These are phyloP conservation scores for Neoboletus brunneissimus DNA, from an alignment of 768 basidiomycete genomes.

Conservation along the genomic window DNA sequence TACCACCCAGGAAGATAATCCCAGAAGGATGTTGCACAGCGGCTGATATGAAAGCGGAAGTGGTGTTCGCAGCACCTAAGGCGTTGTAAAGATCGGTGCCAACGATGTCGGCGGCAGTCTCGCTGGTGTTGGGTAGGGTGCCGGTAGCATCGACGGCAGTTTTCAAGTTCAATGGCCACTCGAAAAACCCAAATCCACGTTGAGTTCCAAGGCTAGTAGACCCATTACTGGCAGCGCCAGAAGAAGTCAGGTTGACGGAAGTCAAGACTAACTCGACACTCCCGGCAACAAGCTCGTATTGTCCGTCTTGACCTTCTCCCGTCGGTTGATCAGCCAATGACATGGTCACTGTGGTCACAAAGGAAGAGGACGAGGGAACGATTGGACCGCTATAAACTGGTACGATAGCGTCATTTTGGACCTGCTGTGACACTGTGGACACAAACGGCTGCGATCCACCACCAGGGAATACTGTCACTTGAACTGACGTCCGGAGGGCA, in stretches of 20 bases:
- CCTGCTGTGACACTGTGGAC: constrained; percentile 72
- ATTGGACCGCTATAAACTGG: constrained; percentile 82
- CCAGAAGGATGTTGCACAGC: constrained; percentile 67
- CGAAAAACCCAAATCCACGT: constrained; percentile 80
- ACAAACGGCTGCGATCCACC: constrained; percentile 61
- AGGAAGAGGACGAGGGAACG: constrained; percentile 66
- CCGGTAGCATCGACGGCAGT: constrained; percentile 55
- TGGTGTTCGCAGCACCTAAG: constrained; percentile 46
- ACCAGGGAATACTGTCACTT: constrained; percentile 80
- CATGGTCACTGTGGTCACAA: constrained; percentile 74
- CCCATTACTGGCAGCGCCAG: constrained; percentile 27
- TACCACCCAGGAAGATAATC: constrained; percentile 70
- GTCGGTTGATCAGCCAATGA: constrained; percentile 61
- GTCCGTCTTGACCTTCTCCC: constrained; percentile 61
- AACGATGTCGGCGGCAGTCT: constrained; percentile 64
- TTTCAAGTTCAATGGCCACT: constrained; percentile 66
- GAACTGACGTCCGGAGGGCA: constrained; percentile 71
- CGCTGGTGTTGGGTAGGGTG: constrained; percentile 60
- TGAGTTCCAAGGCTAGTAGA: constrained; percentile 36
- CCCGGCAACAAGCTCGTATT: constrained; percentile 83
- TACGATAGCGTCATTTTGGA: constrained; percentile 54
- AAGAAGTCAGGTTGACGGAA: constrained; percentile 49
- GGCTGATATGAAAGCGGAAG: constrained; percentile 44
- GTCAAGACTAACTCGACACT: constrained; percentile 75
- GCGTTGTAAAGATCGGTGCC: constrained; percentile 61